Conservation (phyloP, 345 rosid genomes). For the Aethionema arabicum region DNA sequence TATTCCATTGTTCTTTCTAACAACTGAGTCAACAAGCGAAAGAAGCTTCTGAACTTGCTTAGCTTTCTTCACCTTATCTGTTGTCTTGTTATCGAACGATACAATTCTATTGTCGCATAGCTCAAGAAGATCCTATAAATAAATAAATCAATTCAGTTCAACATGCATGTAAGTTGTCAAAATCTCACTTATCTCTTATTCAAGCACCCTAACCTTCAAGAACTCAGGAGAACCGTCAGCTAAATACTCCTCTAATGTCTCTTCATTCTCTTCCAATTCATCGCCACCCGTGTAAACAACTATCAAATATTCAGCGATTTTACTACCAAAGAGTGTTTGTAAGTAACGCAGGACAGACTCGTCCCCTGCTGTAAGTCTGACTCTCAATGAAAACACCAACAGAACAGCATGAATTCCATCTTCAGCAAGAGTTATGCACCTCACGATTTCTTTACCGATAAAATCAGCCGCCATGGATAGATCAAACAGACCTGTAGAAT, state of each 20-base stretch:
- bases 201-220: constrained; percentile 51
- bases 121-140: constrained; percentile 57
- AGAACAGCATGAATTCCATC: constrained; percentile 85
- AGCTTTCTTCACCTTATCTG: constrained; percentile 49
- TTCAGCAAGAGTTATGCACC: constrained; percentile 76
- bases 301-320: constrained; percentile 74
- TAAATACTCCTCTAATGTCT: constrained; percentile 72
- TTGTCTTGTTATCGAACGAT: constrained; percentile 84
- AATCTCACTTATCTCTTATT: not conserved
- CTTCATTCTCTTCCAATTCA: constrained; percentile 76
- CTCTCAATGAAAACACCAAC: constrained; percentile 66
- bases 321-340: constrained; percentile 72
- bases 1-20: constrained; percentile 58
- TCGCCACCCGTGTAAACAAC: constrained; percentile 93
- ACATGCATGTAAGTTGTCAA: not conserved
- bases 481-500: constrained; percentile 74
- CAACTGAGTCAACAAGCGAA: constrained; percentile 53
- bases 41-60: constrained; percentile 67
- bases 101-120: constrained; percentile 61
- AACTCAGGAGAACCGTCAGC: constrained; percentile 69
- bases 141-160: constrained; percentile 6
- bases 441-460: constrained; percentile 81
- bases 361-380: constrained; percentile 72
- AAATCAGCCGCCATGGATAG: constrained; percentile 57
- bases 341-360: constrained; percentile 61